Conservation (phyloP, 1,284 basidiomycete genomes). For the Fomitopsis schrenkii region DNA sequence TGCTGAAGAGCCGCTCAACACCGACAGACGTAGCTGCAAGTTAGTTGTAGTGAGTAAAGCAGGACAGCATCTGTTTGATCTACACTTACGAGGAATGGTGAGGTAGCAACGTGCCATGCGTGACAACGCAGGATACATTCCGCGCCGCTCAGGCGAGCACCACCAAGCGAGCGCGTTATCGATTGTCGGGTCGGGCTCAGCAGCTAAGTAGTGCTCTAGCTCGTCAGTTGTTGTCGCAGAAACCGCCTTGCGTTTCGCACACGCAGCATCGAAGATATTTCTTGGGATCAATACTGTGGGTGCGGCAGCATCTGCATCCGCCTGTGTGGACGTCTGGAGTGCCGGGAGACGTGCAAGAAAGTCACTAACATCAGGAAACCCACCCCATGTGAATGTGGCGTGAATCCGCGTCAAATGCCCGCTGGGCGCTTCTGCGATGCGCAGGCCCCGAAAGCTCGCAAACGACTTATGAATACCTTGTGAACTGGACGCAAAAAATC, state of each 20-base stretch:
- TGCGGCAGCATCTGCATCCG: no score
- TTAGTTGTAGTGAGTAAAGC: conserved; percentile 14
- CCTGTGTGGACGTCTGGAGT: no score
- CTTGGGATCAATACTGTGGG: no score
- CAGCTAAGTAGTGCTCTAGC: neutral
- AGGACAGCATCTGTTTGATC: no score
- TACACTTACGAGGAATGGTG: conserved; percentile 31
- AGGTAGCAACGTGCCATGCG: conserved; percentile 29
- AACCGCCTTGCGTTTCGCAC: neutral
- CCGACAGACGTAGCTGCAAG: no score
- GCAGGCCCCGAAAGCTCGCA: no score
- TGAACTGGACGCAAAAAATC: neutral
- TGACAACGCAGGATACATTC: conserved; percentile 23
- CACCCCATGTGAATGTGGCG: neutral
- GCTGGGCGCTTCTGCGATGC: neutral
- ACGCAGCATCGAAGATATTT: neutral
- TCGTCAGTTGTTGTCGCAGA: neutral
- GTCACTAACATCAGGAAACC: neutral
- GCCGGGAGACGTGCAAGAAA: no score
- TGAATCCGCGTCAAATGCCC: neutral
- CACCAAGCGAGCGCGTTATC: conserved; percentile 25
- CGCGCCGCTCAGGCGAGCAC: conserved; percentile 11
- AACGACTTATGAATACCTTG: no score
- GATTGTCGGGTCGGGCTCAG: neutral
- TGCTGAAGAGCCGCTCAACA: no score